Evolutionary conservation across 2,329 filamentous ascomycete genomes (phyloP), one percentile per base, ranked within the genome.

Genomic region (Ceratocystis huliohia): DNA sequence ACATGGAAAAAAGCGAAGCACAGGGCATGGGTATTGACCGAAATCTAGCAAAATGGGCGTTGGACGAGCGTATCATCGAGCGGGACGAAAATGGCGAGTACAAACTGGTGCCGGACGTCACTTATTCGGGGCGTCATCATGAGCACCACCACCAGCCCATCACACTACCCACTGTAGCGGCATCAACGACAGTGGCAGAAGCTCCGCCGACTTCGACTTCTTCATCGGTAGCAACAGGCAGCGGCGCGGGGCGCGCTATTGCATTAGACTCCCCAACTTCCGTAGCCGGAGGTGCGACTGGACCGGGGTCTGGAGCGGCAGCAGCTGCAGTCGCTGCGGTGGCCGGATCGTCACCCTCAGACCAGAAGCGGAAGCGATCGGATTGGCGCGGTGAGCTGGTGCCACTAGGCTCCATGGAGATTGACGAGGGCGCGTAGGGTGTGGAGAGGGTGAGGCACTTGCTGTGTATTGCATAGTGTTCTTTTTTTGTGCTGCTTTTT

Each of bases 1-100:
- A 97, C 74, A 88, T 96, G 79, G 92, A 96, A 75, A 87, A 86
- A 70, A 83, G 83, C 5, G 84, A 87, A 69, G 84, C 82, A 2
- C 76, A 77, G 28, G 74, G 77, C 28, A 76, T 87, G 20, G 82
- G 80, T 0, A 82, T 86, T 4, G 85, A 87, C 69, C 74, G 75
- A 1, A 73, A 85, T 48, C 74, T 88, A 56, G 80, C 82, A 0
- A 77, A 82, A 67, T 88, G 84, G 84, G 84, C 85, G 3, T 74
- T 87, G 22, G 81, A 84, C 0, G 83, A 87, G 70, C 79, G 78
- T 5, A 87, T 88, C 70, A 86, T 88, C 67, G 82, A 86, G 70
- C 75, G 76, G 6, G 80, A 79, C 66, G 79, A 79, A 17, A 79
- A 81, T 65, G 82, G 82, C 3, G 81, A 82, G 70, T 86, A 84